A percentile compares a stretch with the other conserved stretches of the same genome.
phyloP scores from a whole-genome alignment of 768 basidiomycete species.

The Agrocybe pediades region DNA sequence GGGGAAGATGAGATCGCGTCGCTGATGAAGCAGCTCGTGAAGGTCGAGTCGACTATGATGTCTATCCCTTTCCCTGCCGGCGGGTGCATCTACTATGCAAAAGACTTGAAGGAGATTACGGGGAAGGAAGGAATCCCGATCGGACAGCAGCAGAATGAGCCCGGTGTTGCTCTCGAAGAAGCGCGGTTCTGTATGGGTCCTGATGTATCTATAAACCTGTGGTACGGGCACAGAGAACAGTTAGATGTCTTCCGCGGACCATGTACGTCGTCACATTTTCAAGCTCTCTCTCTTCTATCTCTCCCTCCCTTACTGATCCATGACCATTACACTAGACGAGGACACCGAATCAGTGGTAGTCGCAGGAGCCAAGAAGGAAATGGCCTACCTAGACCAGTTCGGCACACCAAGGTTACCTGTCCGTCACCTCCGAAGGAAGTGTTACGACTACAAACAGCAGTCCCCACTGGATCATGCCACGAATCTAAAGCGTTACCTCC shows the following conservation, averaged over 20 bases:
- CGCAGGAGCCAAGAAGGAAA: slow-evolving; percentile 46
- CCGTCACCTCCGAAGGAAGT: slow-evolving; percentile 40
- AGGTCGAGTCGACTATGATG: slow-evolving; percentile 53
- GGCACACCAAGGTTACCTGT: slow-evolving; percentile 49
- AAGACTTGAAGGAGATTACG: slow-evolving; percentile 44
- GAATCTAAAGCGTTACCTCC: slow-evolving; percentile 49
- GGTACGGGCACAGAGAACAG: slow-evolving; percentile 51
- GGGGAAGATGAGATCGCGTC: slow-evolving; percentile 40
- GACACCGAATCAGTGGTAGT: slow-evolving; percentile 44
- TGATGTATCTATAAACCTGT: slow-evolving; percentile 43
- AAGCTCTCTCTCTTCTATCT: slow-evolving; percentile 30
- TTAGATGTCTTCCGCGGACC: slow-evolving; percentile 54
- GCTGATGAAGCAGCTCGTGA: slow-evolving; percentile 42
- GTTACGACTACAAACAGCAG: slow-evolving; percentile 46
- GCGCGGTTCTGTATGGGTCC: slow-evolving; percentile 47
- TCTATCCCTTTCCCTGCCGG: slow-evolving; percentile 51
- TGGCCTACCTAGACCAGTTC: slow-evolving; percentile 47
- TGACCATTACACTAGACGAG: slow-evolving; percentile 45
- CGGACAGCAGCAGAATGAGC: no score
- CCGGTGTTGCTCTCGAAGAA: no score
- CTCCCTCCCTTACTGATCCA: slow-evolving; percentile 25
- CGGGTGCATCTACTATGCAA: slow-evolving; percentile 49
- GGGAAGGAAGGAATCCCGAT: slow-evolving; percentile 31
- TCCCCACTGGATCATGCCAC: slow-evolving; percentile 44
- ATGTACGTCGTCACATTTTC: slow-evolving; percentile 48